Evolutionary conservation across 768 basidiomycete species (phyloP).

Genomic region (Lentinula sp.): DNA sequence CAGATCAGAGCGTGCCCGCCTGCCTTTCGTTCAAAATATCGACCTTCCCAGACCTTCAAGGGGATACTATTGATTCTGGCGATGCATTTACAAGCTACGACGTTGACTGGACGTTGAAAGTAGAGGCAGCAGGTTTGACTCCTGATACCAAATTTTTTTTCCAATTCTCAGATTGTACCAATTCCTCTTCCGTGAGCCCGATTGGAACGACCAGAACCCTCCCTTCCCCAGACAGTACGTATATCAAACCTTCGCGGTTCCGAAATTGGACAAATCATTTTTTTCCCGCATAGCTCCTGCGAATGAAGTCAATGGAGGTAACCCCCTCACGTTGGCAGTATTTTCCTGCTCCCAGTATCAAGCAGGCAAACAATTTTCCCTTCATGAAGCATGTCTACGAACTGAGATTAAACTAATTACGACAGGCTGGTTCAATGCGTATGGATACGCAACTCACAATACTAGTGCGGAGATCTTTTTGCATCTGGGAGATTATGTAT

Average conservation of each 20-base stretch:
- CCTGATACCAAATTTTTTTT: slow-evolving; percentile 52
- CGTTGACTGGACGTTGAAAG: slow-evolving; percentile 55
- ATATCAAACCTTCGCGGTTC: neutral
- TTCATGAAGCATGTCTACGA: neutral
- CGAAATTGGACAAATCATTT: neutral
- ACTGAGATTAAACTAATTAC: neutral
- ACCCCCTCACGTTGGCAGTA: slow-evolving; percentile 46
- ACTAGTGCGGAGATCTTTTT: slow-evolving; percentile 47
- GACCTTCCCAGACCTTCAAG: slow-evolving; percentile 25
- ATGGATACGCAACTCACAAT: slow-evolving; percentile 48
- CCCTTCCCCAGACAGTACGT: slow-evolving; percentile 37
- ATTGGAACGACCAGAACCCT: slow-evolving; percentile 49
- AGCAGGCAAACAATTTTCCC: slow-evolving; percentile 23
- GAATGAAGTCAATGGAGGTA: slow-evolving; percentile 42
- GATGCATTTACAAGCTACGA: slow-evolving; percentile 52
- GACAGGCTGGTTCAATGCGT: slow-evolving; percentile 56
- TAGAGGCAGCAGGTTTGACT: slow-evolving; percentile 44
- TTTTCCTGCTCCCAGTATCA: slow-evolving; percentile 56
- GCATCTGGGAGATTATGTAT: slow-evolving; percentile 57
- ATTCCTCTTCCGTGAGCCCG: slow-evolving; percentile 33
- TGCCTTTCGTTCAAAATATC: slow-evolving; percentile 44
- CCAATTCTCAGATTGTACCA: slow-evolving; percentile 49
- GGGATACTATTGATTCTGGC: slow-evolving; percentile 31
- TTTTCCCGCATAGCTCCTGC: slow-evolving; percentile 31
- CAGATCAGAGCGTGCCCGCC: slow-evolving; percentile 44